Percentiles rank a stretch among this genome's conserved stretches.
Evolutionary conservation across 345 rosid genomes (phyloP).

Genomic region (Populus euphratica): DNA sequence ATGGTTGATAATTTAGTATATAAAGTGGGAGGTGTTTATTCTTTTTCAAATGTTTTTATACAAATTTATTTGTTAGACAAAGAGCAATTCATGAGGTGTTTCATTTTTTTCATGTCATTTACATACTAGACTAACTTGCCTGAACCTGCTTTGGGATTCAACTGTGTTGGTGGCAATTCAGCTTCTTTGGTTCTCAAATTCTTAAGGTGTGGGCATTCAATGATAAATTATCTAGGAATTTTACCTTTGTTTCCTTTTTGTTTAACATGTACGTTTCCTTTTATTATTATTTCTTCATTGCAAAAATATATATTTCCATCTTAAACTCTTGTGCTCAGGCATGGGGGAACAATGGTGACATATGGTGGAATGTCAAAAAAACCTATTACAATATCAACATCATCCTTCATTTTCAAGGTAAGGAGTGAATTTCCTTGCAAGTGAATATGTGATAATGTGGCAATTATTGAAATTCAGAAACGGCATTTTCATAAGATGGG

Average conservation of each 20-base stretch:
- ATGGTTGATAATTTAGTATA: conserved; percentile 8
- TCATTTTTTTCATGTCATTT: neutral
- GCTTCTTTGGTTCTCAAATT: conserved; percentile 78
- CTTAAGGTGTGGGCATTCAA: conserved; percentile 43
- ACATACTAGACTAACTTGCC: conserved; percentile 50
- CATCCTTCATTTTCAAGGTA: conserved; percentile 81
- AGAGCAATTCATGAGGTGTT: neutral
- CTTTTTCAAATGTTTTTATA: neutral
- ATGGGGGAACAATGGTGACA: conserved; percentile 85
- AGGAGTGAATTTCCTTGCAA: neutral
- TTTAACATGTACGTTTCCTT: neutral
- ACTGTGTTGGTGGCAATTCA: conserved; percentile 84
- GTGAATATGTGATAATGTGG: neutral
- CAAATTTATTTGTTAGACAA: neutral
- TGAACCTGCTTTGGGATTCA: conserved; percentile 76
- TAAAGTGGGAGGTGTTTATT: conserved; percentile 10
- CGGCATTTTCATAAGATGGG: neutral
- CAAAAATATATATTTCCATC: neutral
- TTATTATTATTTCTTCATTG: no score
- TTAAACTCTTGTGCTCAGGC: conserved; percentile 31
- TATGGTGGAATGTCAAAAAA: conserved; percentile 95
- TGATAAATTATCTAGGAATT: conserved; percentile 1
- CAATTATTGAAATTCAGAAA: neutral
- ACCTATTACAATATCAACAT: conserved; percentile 72
- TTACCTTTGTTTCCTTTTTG: neutral